Percentiles rank a stretch among this genome's conserved stretches.
Conservation (phyloP, 306 rosid genomes). For the Prunus kanzakura region DNA sequence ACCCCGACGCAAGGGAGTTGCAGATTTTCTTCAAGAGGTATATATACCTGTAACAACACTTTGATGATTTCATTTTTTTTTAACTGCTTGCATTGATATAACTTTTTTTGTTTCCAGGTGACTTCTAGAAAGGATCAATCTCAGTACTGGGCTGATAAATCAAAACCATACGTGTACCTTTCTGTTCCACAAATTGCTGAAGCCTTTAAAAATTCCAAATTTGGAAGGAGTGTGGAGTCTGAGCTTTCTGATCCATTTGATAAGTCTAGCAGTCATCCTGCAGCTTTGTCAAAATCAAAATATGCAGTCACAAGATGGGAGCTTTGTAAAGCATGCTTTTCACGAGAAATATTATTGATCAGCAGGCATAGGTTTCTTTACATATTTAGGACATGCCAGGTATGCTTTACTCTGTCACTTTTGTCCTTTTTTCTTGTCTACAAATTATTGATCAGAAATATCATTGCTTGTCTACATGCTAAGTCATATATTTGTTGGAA, state of each 20-base stretch:
- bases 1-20: constrained; percentile 80
- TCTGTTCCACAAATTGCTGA: constrained; percentile 63
- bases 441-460: neutral
- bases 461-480: neutral
- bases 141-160: constrained; percentile 81
- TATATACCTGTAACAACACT: neutral
- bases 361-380: constrained; percentile 76
- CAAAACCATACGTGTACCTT: constrained; percentile 59
- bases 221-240: constrained; percentile 53
- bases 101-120: constrained; percentile 45
- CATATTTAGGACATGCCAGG: constrained; percentile 80
- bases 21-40: constrained; percentile 97
- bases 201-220: constrained; percentile 58
- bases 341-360: constrained; percentile 58
- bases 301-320: constrained; percentile 60
- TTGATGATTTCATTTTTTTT: neutral
- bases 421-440: neutral
- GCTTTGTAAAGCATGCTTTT: constrained; percentile 61
- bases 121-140: constrained; percentile 85
- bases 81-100: neutral
- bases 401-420: constrained; percentile 18
- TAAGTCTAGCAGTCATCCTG: constrained; percentile 49
- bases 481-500: neutral
- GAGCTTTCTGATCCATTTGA: constrained; percentile 43
- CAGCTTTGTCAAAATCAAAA: constrained; percentile 56